These are phyloP conservation scores for Dictyostelium capitatum DNA, from an alignment of 78 protist species.

Conservation along the genomic window DNA sequence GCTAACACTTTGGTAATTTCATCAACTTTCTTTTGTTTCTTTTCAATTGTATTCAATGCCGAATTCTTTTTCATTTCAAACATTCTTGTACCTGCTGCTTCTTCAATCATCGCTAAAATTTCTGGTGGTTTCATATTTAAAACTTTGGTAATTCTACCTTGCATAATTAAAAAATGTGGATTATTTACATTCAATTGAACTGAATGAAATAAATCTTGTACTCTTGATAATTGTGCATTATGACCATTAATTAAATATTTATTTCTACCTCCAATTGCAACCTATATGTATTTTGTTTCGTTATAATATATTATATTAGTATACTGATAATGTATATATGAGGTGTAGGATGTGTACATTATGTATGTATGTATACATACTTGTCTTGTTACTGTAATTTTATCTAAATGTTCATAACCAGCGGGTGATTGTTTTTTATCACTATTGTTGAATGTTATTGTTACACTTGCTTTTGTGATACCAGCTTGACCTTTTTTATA, in stretches of 20 bases:
- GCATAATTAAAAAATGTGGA: conserved; percentile 99
- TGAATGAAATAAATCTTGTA: conserved; percentile 97
- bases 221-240: conserved; percentile 82
- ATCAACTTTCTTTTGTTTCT: conserved; percentile 95
- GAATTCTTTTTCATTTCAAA: conserved; percentile 94
- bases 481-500: conserved; percentile 99
- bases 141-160: conserved; percentile 99
- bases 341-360: no score
- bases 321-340: neutral
- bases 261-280: conserved; percentile 96
- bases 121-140: conserved; percentile 99
- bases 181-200: conserved; percentile 99
- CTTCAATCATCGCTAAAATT: conserved; percentile 98
- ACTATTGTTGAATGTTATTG: conserved; percentile 96
- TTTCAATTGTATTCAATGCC: conserved; percentile 92
- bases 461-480: conserved; percentile 96
- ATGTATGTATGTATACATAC: conserved; percentile 51
- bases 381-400: conserved; percentile 97
- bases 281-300: no score
- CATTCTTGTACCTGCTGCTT: conserved; percentile 99
- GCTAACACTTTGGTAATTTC: conserved; percentile 90
- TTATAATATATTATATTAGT: no score
- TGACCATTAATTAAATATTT: conserved; percentile 97
- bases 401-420: conserved; percentile 94
- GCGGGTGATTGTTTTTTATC: conserved; percentile 92